These are phyloP conservation scores for Corylus americana DNA, from an alignment of 306 rosid genomes.

Conservation along the genomic window DNA sequence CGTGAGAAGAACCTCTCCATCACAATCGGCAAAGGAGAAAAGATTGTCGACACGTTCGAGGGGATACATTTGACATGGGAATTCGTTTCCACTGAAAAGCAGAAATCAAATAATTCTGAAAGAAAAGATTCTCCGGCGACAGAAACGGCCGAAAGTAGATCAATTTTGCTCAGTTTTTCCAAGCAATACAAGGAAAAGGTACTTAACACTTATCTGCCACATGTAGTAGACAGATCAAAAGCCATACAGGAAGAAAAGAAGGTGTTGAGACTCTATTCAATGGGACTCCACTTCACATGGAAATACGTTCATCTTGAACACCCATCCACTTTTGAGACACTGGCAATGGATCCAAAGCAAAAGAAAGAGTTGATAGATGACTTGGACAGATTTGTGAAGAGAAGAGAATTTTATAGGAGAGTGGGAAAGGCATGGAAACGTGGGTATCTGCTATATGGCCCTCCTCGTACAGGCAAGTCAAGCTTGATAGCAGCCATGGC, in stretches of 20 bases:
- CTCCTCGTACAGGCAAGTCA: slow-evolving; percentile 48
- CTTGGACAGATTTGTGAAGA: slow-evolving; percentile 34
- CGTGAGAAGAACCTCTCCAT: slow-evolving; percentile 17
- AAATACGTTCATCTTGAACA: slow-evolving; percentile 36
- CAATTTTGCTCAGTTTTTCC: slow-evolving; percentile 24
- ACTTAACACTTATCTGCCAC: slow-evolving; percentile 25
- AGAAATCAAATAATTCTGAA: slow-evolving; percentile 7
- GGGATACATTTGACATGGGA: slow-evolving; percentile 38
- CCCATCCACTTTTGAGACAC: slow-evolving; percentile 32
- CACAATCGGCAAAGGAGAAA: slow-evolving; percentile 36
- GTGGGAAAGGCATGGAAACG: slow-evolving; percentile 49
- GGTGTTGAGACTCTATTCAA: slow-evolving; percentile 32
- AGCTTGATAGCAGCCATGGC: slow-evolving; percentile 55
- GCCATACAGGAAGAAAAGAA: slow-evolving; percentile 23
- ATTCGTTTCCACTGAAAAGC: slow-evolving; percentile 24
- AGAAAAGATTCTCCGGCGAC: not conserved
- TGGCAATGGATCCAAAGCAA: slow-evolving; percentile 35
- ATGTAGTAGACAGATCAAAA: slow-evolving; percentile 29
- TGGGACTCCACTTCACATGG: slow-evolving; percentile 17
- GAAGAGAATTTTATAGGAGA: slow-evolving; percentile 30
- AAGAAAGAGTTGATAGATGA: slow-evolving; percentile 41
- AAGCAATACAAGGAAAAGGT: slow-evolving; percentile 29
- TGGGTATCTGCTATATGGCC: slow-evolving; percentile 43
- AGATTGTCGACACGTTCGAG: slow-evolving; percentile 27
- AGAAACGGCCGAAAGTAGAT: slow-evolving; percentile 9